Base-by-base conservation (phyloP, 257 asterid species). In the Voacanga thouarsii region DNA sequence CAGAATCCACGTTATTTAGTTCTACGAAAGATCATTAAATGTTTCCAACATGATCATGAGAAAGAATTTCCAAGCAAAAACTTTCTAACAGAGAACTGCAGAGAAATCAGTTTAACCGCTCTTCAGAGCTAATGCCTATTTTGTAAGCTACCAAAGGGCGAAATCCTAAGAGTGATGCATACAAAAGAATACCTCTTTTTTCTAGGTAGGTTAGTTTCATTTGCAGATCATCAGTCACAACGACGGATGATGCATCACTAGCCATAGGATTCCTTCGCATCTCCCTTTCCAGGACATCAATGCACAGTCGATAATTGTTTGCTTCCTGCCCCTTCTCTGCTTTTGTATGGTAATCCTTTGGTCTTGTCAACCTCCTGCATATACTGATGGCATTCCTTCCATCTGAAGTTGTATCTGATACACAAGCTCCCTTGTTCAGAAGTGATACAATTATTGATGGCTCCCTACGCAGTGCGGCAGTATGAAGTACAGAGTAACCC, bases 201-300 rank as follows among this genome's bases (percentile, higher is more conserved):
- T 92, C 97, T 66, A 92, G 81, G 88, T 82, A 82, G 74, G 85
- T 81, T 80, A 88, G 82, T 79, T 87, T 86, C 89, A 84, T 83
- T 18, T 83, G 90, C 66, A 90, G 80, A 83, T 92, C 92, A 79
- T 90, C 97, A 61, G 86, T 81, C 88, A 85, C 79, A 11, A 84
- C 86, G 43, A 71, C 82, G 30, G 90, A 4, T 16, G 82, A 75
- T 10, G 72, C 77, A 74, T 87, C 85, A 80, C 80, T 82, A 44
- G 83, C 77, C 60, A 84, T 12, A 7, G 92, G 92, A 74, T 84
- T 86, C 85, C 94, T 85, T 15, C 84, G 89, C 84, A 90, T 87
- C 89, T 89, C 97, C 65, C 93, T 86, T 85, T 92, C 96, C 83
- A 92, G 83, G 23, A 92, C 86, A 74, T 90, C 97, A 79, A 92